These are phyloP conservation scores for Globisporangium radiosum DNA, from an alignment of 352 stramenopile species.

Conservation along the genomic window DNA sequence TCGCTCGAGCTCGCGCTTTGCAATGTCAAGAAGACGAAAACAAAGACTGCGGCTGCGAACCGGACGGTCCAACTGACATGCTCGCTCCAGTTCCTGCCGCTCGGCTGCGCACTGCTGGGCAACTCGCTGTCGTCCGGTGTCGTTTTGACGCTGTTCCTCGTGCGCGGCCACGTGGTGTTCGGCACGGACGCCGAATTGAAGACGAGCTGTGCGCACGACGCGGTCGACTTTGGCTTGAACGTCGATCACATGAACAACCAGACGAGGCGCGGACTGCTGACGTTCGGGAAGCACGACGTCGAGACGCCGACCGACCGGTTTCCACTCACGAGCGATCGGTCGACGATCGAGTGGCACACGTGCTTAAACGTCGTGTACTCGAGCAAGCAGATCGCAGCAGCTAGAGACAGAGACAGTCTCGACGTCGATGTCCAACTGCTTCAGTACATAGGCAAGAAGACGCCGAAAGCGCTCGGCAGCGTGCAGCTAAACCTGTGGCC, in stretches of 20 bases:
- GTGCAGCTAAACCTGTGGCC: conserved; percentile 22
- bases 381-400: conserved; percentile 15
- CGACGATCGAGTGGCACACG: conserved; percentile 16
- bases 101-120: conserved; percentile 12
- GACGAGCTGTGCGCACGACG: conserved; percentile 2
- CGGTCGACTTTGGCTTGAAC: conserved; percentile 6
- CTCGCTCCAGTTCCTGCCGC: conserved; percentile 17
- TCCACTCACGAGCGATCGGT: conserved; percentile 1
- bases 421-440: conserved; percentile 22
- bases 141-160: conserved; percentile 21
- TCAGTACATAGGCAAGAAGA: conserved; percentile 9
- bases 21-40: neutral
- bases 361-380: conserved; percentile 16
- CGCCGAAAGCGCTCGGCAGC: conserved; percentile 19
- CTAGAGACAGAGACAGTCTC: conserved; percentile 28
- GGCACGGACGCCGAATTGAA: neutral
- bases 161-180: conserved; percentile 12
- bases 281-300: conserved; percentile 15
- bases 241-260: conserved; percentile 22
- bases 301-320: conserved; percentile 8
- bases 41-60: neutral
- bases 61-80: conserved; percentile 5
- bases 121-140: conserved; percentile 14
- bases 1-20: conserved; percentile 2
- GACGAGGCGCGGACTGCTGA: conserved; percentile 14